phyloP scores from a whole-genome alignment of 768 basidiomycete genomes.

The Jaapia argillacea region DNA sequence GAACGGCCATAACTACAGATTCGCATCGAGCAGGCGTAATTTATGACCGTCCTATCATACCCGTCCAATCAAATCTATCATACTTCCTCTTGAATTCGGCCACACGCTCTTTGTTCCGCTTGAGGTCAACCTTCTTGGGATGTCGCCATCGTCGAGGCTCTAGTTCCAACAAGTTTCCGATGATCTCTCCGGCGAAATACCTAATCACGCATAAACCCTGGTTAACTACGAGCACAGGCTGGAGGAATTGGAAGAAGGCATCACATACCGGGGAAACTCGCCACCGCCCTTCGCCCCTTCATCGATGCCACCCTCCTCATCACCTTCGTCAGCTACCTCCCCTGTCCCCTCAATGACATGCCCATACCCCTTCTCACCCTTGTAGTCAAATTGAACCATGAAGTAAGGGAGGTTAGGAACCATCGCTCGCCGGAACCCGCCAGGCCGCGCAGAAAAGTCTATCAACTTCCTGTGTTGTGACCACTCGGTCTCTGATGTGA shows the following conservation, averaged over 20 bases:
- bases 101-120: conserved; percentile 62
- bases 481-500: conserved; percentile 93
- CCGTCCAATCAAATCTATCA: conserved; percentile 74
- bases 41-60: conserved; percentile 42
- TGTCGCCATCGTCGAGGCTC: conserved; percentile 82
- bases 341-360: conserved; percentile 93
- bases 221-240: too few relatives aligned
- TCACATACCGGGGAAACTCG: conserved; percentile 73
- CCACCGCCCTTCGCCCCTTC: conserved; percentile 89
- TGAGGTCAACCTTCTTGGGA: conserved; percentile 64
- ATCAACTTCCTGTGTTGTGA: conserved; percentile 97
- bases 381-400: conserved; percentile 97
- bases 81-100: conserved; percentile 65
- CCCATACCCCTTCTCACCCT: conserved; percentile 95
- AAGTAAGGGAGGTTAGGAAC: conserved; percentile 97
- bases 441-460: conserved; percentile 81
- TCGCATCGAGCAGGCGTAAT: too few relatives aligned
- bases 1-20: neutral
- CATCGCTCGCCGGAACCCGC: conserved; percentile 91
- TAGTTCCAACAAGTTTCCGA: conserved; percentile 83
- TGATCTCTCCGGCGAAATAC: conserved; percentile 92
- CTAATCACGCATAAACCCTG: conserved; percentile 31
- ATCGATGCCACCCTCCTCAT: conserved; percentile 56
- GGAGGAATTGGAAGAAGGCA: neutral
- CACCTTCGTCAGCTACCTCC: conserved; percentile 49